Conservation (phyloP, 495 filamentous ascomycete genomes). For the Aspergillus sclerotioniger region DNA sequence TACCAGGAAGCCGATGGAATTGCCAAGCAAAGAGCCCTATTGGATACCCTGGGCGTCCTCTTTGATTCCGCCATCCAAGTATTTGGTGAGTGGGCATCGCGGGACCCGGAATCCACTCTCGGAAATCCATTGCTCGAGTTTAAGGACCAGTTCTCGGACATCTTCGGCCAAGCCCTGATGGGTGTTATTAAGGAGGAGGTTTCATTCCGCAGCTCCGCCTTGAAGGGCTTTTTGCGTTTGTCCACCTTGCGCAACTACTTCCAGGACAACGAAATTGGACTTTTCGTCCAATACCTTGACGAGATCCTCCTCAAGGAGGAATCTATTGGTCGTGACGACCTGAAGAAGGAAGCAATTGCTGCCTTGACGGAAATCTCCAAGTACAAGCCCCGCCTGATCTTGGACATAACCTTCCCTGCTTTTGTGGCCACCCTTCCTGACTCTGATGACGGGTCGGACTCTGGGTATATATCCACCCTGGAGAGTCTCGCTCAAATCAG, state of each 20-base stretch:
- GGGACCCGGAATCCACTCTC: slow-evolving; percentile 29
- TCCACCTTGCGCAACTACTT: slow-evolving; percentile 57
- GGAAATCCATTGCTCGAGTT: slow-evolving; percentile 57
- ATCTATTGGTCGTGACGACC: slow-evolving; percentile 53
- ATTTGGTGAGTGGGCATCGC: slow-evolving; percentile 56
- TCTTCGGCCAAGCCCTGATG: slow-evolving; percentile 60
- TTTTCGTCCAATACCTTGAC: slow-evolving; percentile 63
- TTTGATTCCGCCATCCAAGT: slow-evolving; percentile 56
- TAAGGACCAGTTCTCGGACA: slow-evolving; percentile 59
- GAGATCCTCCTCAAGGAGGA: slow-evolving; percentile 63
- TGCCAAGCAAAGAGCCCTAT: slow-evolving; percentile 63
- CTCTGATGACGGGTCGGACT: slow-evolving; percentile 40
- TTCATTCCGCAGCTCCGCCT: slow-evolving; percentile 60
- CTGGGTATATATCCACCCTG: slow-evolving; percentile 55
- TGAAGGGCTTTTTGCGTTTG: slow-evolving; percentile 59
- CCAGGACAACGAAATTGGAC: slow-evolving; percentile 60
- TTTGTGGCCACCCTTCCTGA: slow-evolving; percentile 72
- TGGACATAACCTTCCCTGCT: slow-evolving; percentile 69
- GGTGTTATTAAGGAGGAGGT: slow-evolving; percentile 61
- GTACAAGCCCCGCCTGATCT: slow-evolving; percentile 63
- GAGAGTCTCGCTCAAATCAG: slow-evolving; percentile 69
- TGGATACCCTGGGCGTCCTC: slow-evolving; percentile 61
- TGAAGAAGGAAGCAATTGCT: slow-evolving; percentile 62
- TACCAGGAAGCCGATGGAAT: slow-evolving; percentile 64
- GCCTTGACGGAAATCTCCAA: slow-evolving; percentile 64